phyloP scores from a whole-genome alignment of 495 filamentous ascomycete genomes.

The Acidomyces sp. region DNA sequence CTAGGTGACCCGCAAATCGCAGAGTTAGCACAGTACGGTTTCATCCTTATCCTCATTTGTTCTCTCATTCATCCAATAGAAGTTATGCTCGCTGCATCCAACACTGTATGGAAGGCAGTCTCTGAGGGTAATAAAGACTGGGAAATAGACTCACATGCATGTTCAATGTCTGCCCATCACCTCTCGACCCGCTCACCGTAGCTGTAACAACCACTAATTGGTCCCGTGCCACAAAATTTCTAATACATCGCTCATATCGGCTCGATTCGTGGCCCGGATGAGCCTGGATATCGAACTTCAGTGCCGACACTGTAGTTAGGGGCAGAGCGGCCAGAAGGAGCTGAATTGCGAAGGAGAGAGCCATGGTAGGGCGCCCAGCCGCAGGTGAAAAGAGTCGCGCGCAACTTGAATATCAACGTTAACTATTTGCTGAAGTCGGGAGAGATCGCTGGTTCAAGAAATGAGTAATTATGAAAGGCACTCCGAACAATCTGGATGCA shows the following conservation, averaged over 20 bases:
- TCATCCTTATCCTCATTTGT: no score
- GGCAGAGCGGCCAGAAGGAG: conserved; percentile 12
- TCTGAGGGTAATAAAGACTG: not conserved
- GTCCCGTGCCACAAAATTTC: conserved; percentile 88
- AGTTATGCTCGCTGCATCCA: no score
- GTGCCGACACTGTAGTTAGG: conserved; percentile 51
- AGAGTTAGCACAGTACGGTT: no score
- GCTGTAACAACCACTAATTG: conserved; percentile 98
- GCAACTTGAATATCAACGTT: no score
- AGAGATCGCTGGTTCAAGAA: no score
- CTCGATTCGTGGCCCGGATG: conserved; percentile 41
- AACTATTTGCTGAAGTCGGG: no score
- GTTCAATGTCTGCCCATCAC: conserved; percentile 86
- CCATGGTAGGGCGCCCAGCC: no score
- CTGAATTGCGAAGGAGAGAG: no score
- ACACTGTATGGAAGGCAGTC: not conserved
- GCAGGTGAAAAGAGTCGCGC: no score
- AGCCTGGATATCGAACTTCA: conserved; percentile 88
- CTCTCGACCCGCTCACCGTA: conserved; percentile 67
- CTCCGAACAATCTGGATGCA: no score
- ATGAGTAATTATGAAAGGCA: no score
- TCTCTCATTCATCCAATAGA: no score
- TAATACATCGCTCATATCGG: conserved; percentile 74
- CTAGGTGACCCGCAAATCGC: conserved; percentile 38
- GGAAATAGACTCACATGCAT: conserved; percentile 55